Conservation (phyloP, 176 grass and related monocot species). For the Aechmea fasciata region DNA sequence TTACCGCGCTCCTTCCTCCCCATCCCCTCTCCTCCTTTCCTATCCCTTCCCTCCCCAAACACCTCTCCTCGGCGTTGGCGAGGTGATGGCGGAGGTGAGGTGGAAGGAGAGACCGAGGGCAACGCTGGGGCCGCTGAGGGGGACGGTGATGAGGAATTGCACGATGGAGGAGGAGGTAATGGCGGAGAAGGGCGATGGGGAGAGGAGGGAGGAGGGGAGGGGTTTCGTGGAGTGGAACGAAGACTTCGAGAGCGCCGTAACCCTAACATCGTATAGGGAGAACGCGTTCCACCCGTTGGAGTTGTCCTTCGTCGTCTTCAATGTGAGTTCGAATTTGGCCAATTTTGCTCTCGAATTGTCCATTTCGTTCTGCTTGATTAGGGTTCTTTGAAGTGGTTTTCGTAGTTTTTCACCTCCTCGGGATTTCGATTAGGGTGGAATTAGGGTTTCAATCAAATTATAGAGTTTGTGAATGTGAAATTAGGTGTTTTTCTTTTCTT, state of each 20-base stretch:
- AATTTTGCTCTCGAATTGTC: background rate
- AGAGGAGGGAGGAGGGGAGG: slow-evolving; percentile 5
- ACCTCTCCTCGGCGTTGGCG: slow-evolving; percentile 12
- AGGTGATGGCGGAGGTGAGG: slow-evolving; percentile 38
- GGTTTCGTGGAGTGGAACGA: slow-evolving; percentile 59
- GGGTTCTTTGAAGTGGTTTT: background rate
- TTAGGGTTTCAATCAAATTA: no score
- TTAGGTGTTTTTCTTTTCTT: no score
- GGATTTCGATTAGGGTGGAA: background rate
- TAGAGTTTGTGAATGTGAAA: background rate
- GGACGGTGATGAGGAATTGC: slow-evolving; percentile 60
- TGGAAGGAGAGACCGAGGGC: slow-evolving; percentile 67
- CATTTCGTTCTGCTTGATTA: slow-evolving; percentile 6
- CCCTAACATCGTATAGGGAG: slow-evolving; percentile 57
- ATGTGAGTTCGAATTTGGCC: slow-evolving; percentile 44
- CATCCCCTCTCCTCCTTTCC: no score
- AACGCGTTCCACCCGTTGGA: slow-evolving; percentile 69
- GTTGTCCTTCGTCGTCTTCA: slow-evolving; percentile 59
- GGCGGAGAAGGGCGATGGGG: slow-evolving; percentile 8
- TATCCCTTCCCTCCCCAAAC: no score
- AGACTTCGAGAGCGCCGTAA: slow-evolving; percentile 59
- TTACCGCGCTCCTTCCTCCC: no score
- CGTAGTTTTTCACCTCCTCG: slow-evolving; percentile 8
- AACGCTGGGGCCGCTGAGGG: slow-evolving; percentile 57
- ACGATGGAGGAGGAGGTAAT: slow-evolving; percentile 63